phyloP scores from a whole-genome alignment of 768 basidiomycete genomes.

The Baorangia bicolor region DNA sequence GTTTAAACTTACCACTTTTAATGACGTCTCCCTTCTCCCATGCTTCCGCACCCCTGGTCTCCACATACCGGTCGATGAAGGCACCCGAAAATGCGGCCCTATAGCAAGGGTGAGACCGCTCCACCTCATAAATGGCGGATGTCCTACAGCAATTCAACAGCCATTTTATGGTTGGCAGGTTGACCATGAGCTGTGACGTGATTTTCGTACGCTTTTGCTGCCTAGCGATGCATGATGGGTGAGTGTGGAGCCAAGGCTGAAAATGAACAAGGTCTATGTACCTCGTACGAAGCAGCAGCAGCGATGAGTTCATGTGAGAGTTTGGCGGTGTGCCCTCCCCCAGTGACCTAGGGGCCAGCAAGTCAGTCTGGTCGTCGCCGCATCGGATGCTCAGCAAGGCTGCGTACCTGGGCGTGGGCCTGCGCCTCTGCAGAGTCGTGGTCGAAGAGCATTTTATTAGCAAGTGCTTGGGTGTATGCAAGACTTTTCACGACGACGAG shows the following conservation, averaged over 20 bases:
- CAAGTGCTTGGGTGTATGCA: background rate
- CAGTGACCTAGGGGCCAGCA: slow-evolving; percentile 10
- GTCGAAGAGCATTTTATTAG: slow-evolving; percentile 23
- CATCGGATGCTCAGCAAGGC: too few species aligned
- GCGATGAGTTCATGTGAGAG: slow-evolving; percentile 29
- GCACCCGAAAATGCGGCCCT: slow-evolving; percentile 30
- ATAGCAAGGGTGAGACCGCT: background rate
- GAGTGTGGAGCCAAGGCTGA: background rate
- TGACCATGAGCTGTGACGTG: slow-evolving; percentile 19
- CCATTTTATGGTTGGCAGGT: slow-evolving; percentile 24
- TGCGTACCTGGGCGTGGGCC: slow-evolving; percentile 20
- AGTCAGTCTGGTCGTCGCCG: background rate
- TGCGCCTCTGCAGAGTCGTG: slow-evolving; percentile 24
- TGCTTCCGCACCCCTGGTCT: slow-evolving; percentile 27
- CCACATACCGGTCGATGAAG: slow-evolving; percentile 23
- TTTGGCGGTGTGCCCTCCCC: slow-evolving; percentile 16
- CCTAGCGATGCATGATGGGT: slow-evolving; percentile 15
- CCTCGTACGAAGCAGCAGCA: slow-evolving; percentile 31
- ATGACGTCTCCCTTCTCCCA: too few species aligned
- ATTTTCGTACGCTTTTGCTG: slow-evolving; percentile 30
- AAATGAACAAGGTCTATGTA: background rate
- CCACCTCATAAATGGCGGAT: background rate
- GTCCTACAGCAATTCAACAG: slow-evolving; percentile 26
- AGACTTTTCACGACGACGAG: too few species aligned
- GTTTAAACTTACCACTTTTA: slow-evolving; percentile 18